Evolutionary conservation across 331 rosid genomes (phyloP), one percentile per base, ranked within the genome.

Genomic region (Pyracantha coccinea): DNA sequence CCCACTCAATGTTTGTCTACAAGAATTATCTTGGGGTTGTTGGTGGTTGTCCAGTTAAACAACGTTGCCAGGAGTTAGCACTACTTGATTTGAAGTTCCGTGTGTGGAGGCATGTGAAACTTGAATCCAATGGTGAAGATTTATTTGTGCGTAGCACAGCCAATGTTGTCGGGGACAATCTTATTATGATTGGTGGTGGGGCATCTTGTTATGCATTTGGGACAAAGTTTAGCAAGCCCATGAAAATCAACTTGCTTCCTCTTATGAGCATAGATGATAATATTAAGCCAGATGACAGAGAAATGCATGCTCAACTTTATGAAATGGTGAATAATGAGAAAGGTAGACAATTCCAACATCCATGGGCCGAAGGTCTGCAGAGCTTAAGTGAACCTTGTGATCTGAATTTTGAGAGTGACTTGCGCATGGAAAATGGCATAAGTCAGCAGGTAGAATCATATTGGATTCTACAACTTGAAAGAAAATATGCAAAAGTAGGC

Each of bases 161-260:
- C 47, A 87, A 73, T 75, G 83, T 94, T 21, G 38, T 90, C 32
- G 89, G 92, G 12, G 87, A 90, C 70, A 84, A 92, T 75, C 93
- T 94, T 77, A 80, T 94, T 35, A 59, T 92, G 78, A 75, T 92
- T 74, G 99, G 97, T 62, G 97, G 99, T 33, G 99, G 99, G 21
- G 97, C 97, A 64, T 45, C 99, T 62, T 92, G 97, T 84, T 94
- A 90, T 84, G 99, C 99, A 62, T 94, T 94, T 88, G 97, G 97
- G 81, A 89, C 99, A 57, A 94, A 85, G 83, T 94, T 94, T 83
- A 94, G 97, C 47, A 93, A 85, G 88, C 97, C 97, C 41, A 76
- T 88, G 74, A 94, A 85, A 83, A 78, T 94, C 78, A 83, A 85
- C 69, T 61, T 94, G 86, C 83, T 76, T 75, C 80, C 85, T 45